phyloP scores from a whole-genome alignment of 345 rosid species.

The Diplotaxis tenuifolia region DNA sequence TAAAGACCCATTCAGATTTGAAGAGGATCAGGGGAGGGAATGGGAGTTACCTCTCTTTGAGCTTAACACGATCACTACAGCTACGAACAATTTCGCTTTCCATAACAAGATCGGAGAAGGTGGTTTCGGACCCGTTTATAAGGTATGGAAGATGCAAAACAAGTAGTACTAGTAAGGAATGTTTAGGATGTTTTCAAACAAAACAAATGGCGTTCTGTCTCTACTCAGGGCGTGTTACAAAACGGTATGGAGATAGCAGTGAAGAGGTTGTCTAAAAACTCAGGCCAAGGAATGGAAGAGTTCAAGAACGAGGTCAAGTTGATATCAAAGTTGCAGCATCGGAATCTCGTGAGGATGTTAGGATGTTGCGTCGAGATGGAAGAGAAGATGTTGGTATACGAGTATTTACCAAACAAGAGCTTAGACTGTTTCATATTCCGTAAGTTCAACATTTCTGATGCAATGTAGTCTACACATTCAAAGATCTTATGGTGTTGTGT shows the following conservation, averaged over 20 bases:
- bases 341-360: conserved; percentile 62
- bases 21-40: conserved; percentile 33
- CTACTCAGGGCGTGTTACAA: conserved; percentile 44
- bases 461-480: not conserved
- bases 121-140: conserved; percentile 72
- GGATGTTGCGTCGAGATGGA: conserved; percentile 59
- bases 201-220: not conserved
- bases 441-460: conserved; percentile 21
- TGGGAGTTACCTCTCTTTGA: conserved; percentile 53
- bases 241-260: conserved; percentile 51
- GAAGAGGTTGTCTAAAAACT: conserved; percentile 49
- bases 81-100: conserved; percentile 52
- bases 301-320: conserved; percentile 47
- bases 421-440: conserved; percentile 56
- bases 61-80: conserved; percentile 43
- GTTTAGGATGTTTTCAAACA: not conserved
- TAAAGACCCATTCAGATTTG: conserved; percentile 29
- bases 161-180: too few species aligned
- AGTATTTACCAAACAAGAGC: conserved; percentile 62
- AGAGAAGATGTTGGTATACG: conserved; percentile 63
- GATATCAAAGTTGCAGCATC: conserved; percentile 63
- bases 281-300: conserved; percentile 53
- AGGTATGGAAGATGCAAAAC: conserved; percentile 44
- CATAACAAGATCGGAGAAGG: conserved; percentile 67
- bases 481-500: not conserved